Evolutionary conservation across 2,329 filamentous ascomycete genomes (phyloP), one percentile per base, ranked within the genome.

Genomic region (Scytalidium lignicola): DNA sequence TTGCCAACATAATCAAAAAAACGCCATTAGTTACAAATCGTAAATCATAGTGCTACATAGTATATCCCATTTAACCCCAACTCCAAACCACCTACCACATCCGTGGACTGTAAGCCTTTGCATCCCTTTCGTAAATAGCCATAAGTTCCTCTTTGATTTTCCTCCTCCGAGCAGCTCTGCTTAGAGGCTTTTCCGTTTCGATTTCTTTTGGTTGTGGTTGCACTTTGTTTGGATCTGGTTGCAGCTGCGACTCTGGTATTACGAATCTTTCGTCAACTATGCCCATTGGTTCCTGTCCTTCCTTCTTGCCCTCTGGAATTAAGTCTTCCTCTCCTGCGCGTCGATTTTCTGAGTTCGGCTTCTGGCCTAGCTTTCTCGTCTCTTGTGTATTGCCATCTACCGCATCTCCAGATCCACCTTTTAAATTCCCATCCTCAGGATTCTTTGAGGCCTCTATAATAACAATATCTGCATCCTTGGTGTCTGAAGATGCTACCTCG

Each of bases 91-190:
- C n/a, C 50, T 41, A 82, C 70, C 74, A 80, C 53, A 80, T 65
- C 44, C 80, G 67, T 43, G 79, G 71, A 58, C 80, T 77, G 57
- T 81, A 80, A 52, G 75, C 76, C 20, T 72, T 67, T 56, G 37
- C 57, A 55, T 9, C 48, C 13, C 68, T 75, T 61, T 67, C 66
- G 59, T 72, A 52, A 17, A 55, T 56, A 15, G 55, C 54, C 29
- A 64, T 37, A 17, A 83, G 74, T 57, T 83, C 79, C 53, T 79
- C 74, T 60, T 79, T 81, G 59, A 83, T 84, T 55, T 73, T 68
- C 61, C 70, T 70, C 57, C 81, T 71, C 57, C 81, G 73, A 64
- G 60, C 59, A 18, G 61, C 60, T 47, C 52, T 46, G 52, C 59
- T 62, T 23, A 61, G 17, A 6, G 51, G 52, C 22, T 58, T 58